phyloP scores from a whole-genome alignment of 805 yeast genomes.

The Candida sonorensis region DNA sequence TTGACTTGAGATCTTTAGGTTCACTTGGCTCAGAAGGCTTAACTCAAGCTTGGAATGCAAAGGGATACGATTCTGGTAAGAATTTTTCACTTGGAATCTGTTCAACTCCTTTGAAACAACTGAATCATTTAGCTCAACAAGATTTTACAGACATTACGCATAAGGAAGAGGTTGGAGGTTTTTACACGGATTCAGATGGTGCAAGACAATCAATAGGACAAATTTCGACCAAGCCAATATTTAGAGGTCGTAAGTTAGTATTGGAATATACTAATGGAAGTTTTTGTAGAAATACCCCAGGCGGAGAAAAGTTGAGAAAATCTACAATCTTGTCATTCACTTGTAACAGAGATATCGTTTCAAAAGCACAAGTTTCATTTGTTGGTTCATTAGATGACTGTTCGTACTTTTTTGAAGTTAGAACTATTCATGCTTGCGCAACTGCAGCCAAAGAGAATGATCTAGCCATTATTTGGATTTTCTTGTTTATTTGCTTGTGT shows the following conservation, averaged over 20 bases:
- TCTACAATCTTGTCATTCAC: slow-evolving; percentile 65
- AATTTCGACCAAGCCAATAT: slow-evolving; percentile 50
- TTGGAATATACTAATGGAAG: slow-evolving; percentile 68
- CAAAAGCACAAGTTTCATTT: slow-evolving; percentile 59
- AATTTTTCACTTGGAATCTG: slow-evolving; percentile 77
- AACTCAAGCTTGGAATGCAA: slow-evolving; percentile 53
- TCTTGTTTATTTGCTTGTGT: slow-evolving; percentile 41
- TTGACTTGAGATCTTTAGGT: slow-evolving; percentile 36
- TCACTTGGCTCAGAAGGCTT: slow-evolving; percentile 23
- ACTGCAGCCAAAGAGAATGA: slow-evolving; percentile 64
- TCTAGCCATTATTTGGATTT: slow-evolving; percentile 58
- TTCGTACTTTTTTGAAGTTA: slow-evolving; percentile 74
- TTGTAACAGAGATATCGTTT: slow-evolving; percentile 69
- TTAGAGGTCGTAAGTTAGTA: slow-evolving; percentile 65
- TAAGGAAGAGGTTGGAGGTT: slow-evolving; percentile 48
- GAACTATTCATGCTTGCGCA: slow-evolving; percentile 83
- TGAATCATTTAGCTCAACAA: slow-evolving; percentile 13
- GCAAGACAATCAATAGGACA: slow-evolving; percentile 54
- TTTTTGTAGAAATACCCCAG: slow-evolving; percentile 37
- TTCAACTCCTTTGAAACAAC: slow-evolving; percentile 40
- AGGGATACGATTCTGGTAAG: slow-evolving; percentile 60
- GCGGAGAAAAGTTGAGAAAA: slow-evolving; percentile 45
- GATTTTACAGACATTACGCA: slow-evolving; percentile 31
- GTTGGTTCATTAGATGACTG: slow-evolving; percentile 73
- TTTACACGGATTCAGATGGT: slow-evolving; percentile 40